Evolutionary conservation across 768 basidiomycete genomes (phyloP).

Genomic region (Boletus pseudopeckii): DNA sequence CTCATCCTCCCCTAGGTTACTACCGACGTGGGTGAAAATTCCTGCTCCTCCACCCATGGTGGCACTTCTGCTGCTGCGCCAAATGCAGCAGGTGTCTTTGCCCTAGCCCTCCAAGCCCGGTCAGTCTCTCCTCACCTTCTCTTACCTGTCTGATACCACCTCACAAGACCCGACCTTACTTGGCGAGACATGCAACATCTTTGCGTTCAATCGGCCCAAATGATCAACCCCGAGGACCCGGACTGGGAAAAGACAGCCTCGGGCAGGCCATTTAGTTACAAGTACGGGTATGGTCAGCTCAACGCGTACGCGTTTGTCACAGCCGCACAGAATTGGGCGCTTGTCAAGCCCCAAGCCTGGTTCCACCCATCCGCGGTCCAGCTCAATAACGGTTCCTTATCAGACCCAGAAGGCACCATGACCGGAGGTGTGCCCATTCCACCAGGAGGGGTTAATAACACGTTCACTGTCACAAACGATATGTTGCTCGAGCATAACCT

Average conservation of each 20-base stretch:
- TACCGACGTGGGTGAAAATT: slow-evolving; percentile 84
- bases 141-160: slow-evolving; percentile 6
- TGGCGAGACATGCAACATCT: slow-evolving; percentile 98
- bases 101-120: slow-evolving; percentile 86
- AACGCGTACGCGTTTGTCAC: slow-evolving; percentile 81
- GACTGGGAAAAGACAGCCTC: slow-evolving; percentile 86
- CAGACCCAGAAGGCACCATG: slow-evolving; percentile 41
- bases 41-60: slow-evolving; percentile 81
- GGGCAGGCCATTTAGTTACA: slow-evolving; percentile 65
- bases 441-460: slow-evolving; percentile 60
- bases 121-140: slow-evolving; percentile 33
- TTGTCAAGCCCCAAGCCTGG: slow-evolving; percentile 95
- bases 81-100: slow-evolving; percentile 91
- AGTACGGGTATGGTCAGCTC: slow-evolving; percentile 91
- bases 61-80: slow-evolving; percentile 98
- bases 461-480: slow-evolving; percentile 60
- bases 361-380: slow-evolving; percentile 71
- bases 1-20: slow-evolving; percentile 63
- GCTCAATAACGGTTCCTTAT: slow-evolving; percentile 56
- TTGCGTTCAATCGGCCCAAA: slow-evolving; percentile 68
- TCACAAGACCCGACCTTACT: slow-evolving; percentile 78
- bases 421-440: slow-evolving; percentile 66
- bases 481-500: slow-evolving; percentile 74
- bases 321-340: slow-evolving; percentile 75
- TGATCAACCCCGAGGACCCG: slow-evolving; percentile 84